Conservation (phyloP, 2,329 filamentous ascomycete species). For the Bipolaris sorokiniana region DNA sequence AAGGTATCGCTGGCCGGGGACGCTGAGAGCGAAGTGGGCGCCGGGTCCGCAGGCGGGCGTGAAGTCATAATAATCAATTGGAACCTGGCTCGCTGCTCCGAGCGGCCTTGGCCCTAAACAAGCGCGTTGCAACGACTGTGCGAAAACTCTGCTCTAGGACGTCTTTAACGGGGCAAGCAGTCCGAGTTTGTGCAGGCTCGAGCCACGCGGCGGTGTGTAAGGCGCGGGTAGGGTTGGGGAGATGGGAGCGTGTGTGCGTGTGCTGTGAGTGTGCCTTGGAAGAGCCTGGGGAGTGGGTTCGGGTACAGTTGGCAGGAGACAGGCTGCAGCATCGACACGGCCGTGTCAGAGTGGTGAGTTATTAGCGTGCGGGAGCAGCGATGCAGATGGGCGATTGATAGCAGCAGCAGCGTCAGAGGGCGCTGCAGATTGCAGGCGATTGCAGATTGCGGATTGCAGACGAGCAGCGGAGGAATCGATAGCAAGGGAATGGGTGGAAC, state of each 20-base stretch:
- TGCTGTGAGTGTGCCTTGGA: slow-evolving; percentile 18
- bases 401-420: background rate
- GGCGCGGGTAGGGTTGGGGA: slow-evolving; percentile 25
- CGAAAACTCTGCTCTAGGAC: slow-evolving; percentile 44
- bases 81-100: slow-evolving; percentile 36
- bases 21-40: slow-evolving; percentile 21
- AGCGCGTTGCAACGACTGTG: slow-evolving; percentile 35
- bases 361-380: background rate
- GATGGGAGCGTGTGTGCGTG: slow-evolving; percentile 1
- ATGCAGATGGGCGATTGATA: background rate
- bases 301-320: slow-evolving; percentile 10
- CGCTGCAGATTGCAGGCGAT: background rate
- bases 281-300: slow-evolving; percentile 19
- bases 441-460: background rate
- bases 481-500: too few relatives aligned
- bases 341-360: background rate
- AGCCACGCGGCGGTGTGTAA: slow-evolving; percentile 35
- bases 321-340: slow-evolving; percentile 7
- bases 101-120: slow-evolving; percentile 43
- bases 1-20: slow-evolving; percentile 19
- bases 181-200: slow-evolving; percentile 33
- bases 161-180: slow-evolving; percentile 42
- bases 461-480: background rate
- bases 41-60: slow-evolving; percentile 34
- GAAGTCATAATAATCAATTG: slow-evolving; percentile 45